Evolutionary conservation across 371 early-diverging fungal genomes (phyloP), one percentile per base, ranked within the genome.

Genomic region (Rhizopus sp.): DNA sequence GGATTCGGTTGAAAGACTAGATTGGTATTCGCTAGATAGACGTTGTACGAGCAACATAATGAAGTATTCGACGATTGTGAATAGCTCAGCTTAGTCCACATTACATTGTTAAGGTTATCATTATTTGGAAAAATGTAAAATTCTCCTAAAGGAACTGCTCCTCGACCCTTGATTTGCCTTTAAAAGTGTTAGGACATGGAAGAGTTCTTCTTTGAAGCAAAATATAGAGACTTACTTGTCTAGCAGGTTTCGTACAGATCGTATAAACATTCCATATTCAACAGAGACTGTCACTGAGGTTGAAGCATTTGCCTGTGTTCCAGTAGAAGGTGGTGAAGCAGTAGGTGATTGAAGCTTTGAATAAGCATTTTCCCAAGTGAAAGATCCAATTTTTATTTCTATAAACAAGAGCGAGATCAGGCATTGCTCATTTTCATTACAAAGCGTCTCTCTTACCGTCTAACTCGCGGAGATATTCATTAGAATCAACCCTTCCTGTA

Each of bases 301-400:
- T 33, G 55, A 53, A 4, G 69, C 17, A 29, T 59, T 68, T 30
- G 68, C 53, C 33, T 68, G 72, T n/a, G 56, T 17, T 34, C 60
- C 47, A 13, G 53, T 38, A 10, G 70, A 47, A 42, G 57, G 44
- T 17, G 64, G 77, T 5, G 74, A 77, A 12, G 71, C 69, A 17
- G 68, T 68, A 3, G 73, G 72, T 47, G 66, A 78, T 50, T 60
- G 64, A n/a, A 62, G 54, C 37, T 59, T 68, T 0, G 65, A 59
- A 46, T 64, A 64, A 9, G 68, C 59, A 48, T 60, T 68, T 37
- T 78, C 78, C 78, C 75, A 78, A 2, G 78, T 75, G 41, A 78
- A 78, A 2, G 73, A 73, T 4, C 75, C 75, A 13, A 78, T 60
- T 46, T 65, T 68, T 7, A 64, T 44, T 56, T 78, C 78, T 78